Evolutionary conservation across 192 early-diverging fungal genomes (phyloP), one percentile per base, ranked within the genome.

Genomic region (Coemansia sp.): DNA sequence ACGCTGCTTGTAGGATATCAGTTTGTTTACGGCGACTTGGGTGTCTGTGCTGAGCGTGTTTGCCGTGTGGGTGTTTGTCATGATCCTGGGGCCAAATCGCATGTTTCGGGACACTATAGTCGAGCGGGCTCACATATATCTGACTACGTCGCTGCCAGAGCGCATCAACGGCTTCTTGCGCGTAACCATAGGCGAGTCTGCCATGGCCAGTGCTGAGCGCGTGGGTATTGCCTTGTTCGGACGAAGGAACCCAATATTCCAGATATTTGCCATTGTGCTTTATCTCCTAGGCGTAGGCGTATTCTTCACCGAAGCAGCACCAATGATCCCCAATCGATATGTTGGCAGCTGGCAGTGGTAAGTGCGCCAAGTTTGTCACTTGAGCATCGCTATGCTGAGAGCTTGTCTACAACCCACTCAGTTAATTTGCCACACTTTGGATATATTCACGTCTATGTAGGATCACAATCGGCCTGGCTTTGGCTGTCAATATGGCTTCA

Each of bases 21-120:
- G 77, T 27, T 25, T 38, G 19, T 64, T 70, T 57, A 72, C 73
- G 23, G 63, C 53, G 60, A 15, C 55, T 3, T 75, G 74, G 64
- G 71, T 57, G 41, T 39, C 48, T 1, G 50, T 59, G 39, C 55
- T 72, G 27, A 37, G 59, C 29, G 64, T 50, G 62, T 67, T 81
- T 29, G 57, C 65, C 19, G 51, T 62, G 37, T 75, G 74, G 74
- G 70, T 81, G 50, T 76, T 70, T 67, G 64, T 76, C n/a, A 63
- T 81, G 67, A 62, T 76, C 7, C 78, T 81, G 10, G 78, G 78
- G 4, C 78, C 70, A 59, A 81, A 73, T 62, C 74, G 78, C 70
- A 76, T 76, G 74, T 81, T 81, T 60, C 74, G 71, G 5, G 74
- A 57, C 37, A 76, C 79, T 4, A 44, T 65, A 9, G 74, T 82